phyloP scores from a whole-genome alignment of 2,329 filamentous ascomycete genomes.

The Cercospora zeae-maydis region DNA sequence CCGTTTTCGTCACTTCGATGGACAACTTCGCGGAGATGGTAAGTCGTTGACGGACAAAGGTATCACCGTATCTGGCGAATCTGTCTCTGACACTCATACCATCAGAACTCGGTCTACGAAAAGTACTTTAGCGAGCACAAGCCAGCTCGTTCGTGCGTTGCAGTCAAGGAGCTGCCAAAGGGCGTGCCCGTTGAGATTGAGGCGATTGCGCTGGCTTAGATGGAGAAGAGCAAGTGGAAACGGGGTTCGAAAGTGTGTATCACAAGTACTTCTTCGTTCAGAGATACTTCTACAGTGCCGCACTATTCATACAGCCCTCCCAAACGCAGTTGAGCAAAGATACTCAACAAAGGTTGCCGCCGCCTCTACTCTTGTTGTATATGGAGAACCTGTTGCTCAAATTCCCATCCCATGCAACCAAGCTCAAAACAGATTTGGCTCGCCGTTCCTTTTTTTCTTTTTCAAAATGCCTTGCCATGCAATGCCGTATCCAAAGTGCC shows the following conservation, averaged over 20 bases:
- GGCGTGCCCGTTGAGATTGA: conserved; percentile 87
- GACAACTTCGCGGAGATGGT: conserved; percentile 72
- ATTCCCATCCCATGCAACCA: not conserved
- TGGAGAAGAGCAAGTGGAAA: not conserved
- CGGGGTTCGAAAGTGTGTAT: not conserved
- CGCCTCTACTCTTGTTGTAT: not conserved
- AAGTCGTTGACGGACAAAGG: conserved; percentile 1
- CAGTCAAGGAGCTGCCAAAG: conserved; percentile 84
- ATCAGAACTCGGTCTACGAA: conserved; percentile 72
- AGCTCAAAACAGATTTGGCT: not conserved
- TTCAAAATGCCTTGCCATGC: not conserved
- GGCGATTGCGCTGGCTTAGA: conserved; percentile 62
- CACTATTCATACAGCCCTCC: not conserved
- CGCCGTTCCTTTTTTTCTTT: not conserved
- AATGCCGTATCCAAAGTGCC: not conserved
- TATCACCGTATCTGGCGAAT: not conserved
- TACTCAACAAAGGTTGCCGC: not conserved
- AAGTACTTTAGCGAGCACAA: conserved; percentile 72
- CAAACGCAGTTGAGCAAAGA: not conserved
- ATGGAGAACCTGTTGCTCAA: not conserved
- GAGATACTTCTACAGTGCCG: not conserved
- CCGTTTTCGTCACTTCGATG: conserved; percentile 89
- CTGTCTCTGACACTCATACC: not conserved
- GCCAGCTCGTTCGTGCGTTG: conserved; percentile 84
- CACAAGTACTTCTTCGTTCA: not conserved